phyloP scores from a whole-genome alignment of 148 eudicot species.

The Dianthus caryophyllus region DNA sequence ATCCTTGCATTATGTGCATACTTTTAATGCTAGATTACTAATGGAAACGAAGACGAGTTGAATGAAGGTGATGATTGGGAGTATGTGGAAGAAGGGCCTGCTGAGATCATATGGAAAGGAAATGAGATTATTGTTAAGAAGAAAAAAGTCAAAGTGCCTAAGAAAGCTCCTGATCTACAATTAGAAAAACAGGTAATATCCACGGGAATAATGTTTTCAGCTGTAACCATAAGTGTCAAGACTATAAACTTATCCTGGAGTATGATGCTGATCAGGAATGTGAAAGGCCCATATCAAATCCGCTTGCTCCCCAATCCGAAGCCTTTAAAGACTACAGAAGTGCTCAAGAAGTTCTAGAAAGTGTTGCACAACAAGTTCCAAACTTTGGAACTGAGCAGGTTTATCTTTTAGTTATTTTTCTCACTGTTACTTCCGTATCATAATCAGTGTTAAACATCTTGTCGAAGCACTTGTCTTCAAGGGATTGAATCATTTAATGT shows the following conservation, averaged over 20 bases:
- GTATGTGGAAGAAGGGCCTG: conserved; percentile 90
- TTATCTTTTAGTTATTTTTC: neutral
- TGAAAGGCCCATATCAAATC: conserved; percentile 86
- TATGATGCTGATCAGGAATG: conserved; percentile 46
- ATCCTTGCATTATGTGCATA: neutral
- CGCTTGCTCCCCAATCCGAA: conserved; percentile 96
- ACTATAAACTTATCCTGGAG: conserved; percentile 6
- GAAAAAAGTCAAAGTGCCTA: conserved; percentile 77
- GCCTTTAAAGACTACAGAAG: conserved; percentile 56
- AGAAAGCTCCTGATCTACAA: conserved; percentile 40
- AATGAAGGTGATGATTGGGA: conserved; percentile 73
- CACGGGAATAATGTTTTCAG: neutral
- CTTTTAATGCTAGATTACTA: conserved; percentile 39
- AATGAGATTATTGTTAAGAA: conserved; percentile 94
- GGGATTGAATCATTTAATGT: neutral
- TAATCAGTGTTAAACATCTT: neutral
- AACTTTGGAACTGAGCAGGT: conserved; percentile 98
- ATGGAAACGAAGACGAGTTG: conserved; percentile 34
- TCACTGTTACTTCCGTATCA: neutral
- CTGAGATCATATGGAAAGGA: conserved; percentile 97
- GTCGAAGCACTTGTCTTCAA: neutral
- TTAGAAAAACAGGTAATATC: conserved; percentile 43
- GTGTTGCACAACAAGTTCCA: conserved; percentile 88
- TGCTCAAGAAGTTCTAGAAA: conserved; percentile 63
- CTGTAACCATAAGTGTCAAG: neutral